phyloP scores from a whole-genome alignment of 2,329 filamentous ascomycete genomes.

The Mollisiaceae sp. region DNA sequence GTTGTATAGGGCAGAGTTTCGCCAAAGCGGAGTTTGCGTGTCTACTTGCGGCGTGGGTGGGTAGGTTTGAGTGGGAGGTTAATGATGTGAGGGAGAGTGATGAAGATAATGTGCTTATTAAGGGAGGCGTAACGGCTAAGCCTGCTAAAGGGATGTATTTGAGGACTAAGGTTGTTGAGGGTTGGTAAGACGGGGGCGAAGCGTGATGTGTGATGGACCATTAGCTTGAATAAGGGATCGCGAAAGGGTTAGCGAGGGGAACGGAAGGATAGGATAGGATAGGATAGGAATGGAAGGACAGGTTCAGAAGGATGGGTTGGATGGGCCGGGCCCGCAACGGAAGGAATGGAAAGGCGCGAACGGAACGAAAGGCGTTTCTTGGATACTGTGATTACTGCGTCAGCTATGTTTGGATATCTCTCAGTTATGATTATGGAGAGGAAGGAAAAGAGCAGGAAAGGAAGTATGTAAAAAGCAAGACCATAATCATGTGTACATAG shows the following conservation, averaged over 20 bases:
- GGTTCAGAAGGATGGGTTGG: neutral
- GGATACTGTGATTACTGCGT: neutral
- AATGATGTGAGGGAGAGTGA: slow-evolving; percentile 65
- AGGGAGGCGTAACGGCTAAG: slow-evolving; percentile 71
- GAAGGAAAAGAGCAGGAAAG: neutral
- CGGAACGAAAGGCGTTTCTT: neutral
- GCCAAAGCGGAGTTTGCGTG: slow-evolving; percentile 86
- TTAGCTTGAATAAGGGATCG: no score
- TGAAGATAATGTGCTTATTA: slow-evolving; percentile 69
- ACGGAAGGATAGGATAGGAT: neutral
- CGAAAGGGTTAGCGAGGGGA: neutral
- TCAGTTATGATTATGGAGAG: neutral
- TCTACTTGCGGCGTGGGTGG: slow-evolving; percentile 77
- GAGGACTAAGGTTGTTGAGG: slow-evolving; percentile 67
- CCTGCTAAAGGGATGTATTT: slow-evolving; percentile 76
- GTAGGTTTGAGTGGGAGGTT: slow-evolving; percentile 70
- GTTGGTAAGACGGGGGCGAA: no score
- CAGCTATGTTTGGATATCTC: neutral
- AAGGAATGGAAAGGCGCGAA: neutral
- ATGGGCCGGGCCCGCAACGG: neutral
- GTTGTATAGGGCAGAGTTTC: slow-evolving; percentile 84
- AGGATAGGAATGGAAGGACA: neutral
- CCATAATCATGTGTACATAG: slow-evolving; percentile 3
- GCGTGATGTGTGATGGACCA: no score
- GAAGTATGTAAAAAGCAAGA: neutral